Percentiles rank a stretch among this genome's conserved stretches.
Evolutionary conservation across 2,329 filamentous ascomycete genomes (phyloP).

Genomic region (Grosmannia clavigera): DNA sequence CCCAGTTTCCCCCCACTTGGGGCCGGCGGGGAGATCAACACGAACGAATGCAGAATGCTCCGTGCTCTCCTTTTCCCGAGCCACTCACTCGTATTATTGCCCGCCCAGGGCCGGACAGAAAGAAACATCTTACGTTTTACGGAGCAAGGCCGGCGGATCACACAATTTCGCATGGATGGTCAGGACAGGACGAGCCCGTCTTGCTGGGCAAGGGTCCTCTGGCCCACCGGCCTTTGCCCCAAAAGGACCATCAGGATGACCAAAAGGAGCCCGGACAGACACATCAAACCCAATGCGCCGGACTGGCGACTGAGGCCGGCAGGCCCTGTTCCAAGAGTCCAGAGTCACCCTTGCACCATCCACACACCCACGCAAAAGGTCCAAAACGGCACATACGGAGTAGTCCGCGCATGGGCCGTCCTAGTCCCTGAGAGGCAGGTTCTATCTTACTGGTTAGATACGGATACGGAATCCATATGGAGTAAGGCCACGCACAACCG

Average conservation of each 20-base stretch:
- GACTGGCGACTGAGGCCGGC: neutral
- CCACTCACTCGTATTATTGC: neutral
- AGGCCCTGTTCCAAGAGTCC: neutral
- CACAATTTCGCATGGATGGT: neutral
- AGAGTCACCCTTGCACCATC: neutral
- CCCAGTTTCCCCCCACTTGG: neutral
- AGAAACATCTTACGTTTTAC: neutral
- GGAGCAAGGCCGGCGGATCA: neutral
- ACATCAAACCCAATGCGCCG: conserved; percentile 2
- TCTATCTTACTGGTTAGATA: no score
- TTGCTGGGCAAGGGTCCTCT: neutral
- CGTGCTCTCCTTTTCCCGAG: neutral
- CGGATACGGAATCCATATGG: no score
- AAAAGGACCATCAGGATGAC: neutral
- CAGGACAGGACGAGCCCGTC: neutral
- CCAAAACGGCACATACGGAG: neutral
- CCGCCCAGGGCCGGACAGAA: no score
- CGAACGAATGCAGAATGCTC: neutral
- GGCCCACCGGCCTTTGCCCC: neutral
- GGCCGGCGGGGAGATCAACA: neutral
- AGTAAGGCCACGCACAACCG: neutral
- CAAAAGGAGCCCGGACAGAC: neutral
- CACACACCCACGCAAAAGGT: neutral
- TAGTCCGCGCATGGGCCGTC: neutral
- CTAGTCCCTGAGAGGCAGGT: neutral